These are phyloP conservation scores for Colletotrichum sp. DNA, from an alignment of 2,329 filamentous ascomycete genomes.

Conservation along the genomic window DNA sequence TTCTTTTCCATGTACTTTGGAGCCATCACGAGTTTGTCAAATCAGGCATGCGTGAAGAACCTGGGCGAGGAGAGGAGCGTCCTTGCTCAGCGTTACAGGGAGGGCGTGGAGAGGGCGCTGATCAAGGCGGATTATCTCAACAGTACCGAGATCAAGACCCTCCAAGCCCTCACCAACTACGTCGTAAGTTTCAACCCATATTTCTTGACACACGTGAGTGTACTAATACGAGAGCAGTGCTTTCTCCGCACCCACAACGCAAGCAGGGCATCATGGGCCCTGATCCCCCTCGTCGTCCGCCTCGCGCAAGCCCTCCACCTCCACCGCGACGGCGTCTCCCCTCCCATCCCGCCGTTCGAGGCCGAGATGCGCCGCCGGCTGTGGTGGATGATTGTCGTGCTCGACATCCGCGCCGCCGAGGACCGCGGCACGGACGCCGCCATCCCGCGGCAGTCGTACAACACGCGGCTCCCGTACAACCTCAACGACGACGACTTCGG, in stretches of 20 bases:
- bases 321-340: constrained; percentile 45
- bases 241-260: constrained; percentile 42
- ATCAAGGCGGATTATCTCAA: constrained; percentile 49
- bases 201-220: not conserved
- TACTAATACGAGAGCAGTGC: constrained; percentile 22
- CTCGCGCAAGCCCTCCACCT: constrained; percentile 48
- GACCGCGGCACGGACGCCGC: constrained; percentile 54
- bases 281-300: constrained; percentile 45
- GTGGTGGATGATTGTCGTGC: constrained; percentile 68
- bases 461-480: constrained; percentile 55
- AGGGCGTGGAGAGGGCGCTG: constrained; percentile 41
- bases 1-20: constrained; percentile 50
- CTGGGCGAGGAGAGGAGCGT: constrained; percentile 39
- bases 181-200: constrained; percentile 28
- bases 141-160: constrained; percentile 39
- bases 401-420: constrained; percentile 62
- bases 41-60: constrained; percentile 33
- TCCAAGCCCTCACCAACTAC: constrained; percentile 49
- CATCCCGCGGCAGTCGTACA: constrained; percentile 46
- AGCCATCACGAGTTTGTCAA: constrained; percentile 37
- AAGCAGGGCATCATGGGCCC: constrained; percentile 46
- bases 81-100: constrained; percentile 35
- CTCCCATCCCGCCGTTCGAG: constrained; percentile 52
- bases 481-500: constrained; percentile 58
- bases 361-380: constrained; percentile 64